phyloP scores from a whole-genome alignment of 805 yeast genomes.

The Suhomyces kilbournensis region DNA sequence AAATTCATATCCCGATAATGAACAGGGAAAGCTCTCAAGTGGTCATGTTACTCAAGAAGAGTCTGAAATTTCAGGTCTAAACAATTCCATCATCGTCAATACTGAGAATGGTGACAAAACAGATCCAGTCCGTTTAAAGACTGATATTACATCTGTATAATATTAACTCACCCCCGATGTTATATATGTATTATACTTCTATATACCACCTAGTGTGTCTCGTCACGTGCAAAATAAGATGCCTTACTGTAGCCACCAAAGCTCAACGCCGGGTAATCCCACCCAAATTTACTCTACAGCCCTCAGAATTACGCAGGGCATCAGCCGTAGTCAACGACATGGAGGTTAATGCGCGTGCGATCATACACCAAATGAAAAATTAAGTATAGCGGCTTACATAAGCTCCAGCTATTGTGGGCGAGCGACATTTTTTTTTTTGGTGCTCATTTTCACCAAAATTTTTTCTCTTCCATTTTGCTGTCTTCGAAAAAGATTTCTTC shows the following conservation, averaged over 20 bases:
- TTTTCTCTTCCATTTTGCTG: conserved; percentile 16
- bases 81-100: conserved; percentile 6
- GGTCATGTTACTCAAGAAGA: conserved; percentile 11
- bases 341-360: neutral
- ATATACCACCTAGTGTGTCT: neutral
- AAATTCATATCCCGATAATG: conserved; percentile 1
- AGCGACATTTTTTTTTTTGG: conserved; percentile 7
- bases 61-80: conserved; percentile 11
- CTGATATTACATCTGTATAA: conserved; percentile 1
- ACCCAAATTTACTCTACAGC: conserved; percentile 1
- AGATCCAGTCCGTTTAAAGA: neutral
- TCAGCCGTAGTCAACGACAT: neutral
- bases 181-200: neutral
- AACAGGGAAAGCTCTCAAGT: conserved; percentile 2
- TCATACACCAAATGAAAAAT: neutral
- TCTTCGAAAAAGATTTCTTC: conserved; percentile 9
- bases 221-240: neutral
- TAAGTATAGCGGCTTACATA: neutral
- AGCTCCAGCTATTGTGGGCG: conserved; percentile 1
- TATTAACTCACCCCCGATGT: neutral
- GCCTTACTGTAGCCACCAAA: neutral
- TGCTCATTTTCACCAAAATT: conserved; percentile 10
- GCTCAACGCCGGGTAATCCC: conserved; percentile 5
- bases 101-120: conserved; percentile 3
- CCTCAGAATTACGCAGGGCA: conserved; percentile 1